phyloP scores from a whole-genome alignment of 129 eudicot genomes.

The Flaveria bidentis region DNA sequence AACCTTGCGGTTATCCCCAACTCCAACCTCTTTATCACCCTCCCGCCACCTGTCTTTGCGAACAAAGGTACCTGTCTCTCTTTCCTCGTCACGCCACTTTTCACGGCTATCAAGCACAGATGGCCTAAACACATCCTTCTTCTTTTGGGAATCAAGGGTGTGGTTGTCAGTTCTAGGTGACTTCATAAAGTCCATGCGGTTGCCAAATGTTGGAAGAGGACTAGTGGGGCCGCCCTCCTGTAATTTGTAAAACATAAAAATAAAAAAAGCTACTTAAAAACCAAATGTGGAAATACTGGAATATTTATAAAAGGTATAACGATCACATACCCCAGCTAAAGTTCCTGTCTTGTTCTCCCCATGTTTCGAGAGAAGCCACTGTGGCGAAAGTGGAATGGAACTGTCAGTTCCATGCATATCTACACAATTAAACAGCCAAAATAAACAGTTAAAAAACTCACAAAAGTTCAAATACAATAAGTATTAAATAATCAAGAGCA shows the following conservation, averaged over 20 bases:
- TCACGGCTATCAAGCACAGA: slow-evolving; percentile 82
- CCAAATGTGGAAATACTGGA: slow-evolving; percentile 8
- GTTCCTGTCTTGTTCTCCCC: slow-evolving; percentile 79
- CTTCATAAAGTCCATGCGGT: slow-evolving; percentile 47
- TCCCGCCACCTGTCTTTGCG: slow-evolving; percentile 91
- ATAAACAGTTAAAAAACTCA: neutral
- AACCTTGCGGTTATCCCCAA: slow-evolving; percentile 58
- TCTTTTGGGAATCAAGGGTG: slow-evolving; percentile 54
- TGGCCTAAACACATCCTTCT: slow-evolving; percentile 89
- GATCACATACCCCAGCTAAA: slow-evolving; percentile 57
- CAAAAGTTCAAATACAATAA: neutral
- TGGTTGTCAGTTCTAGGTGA: slow-evolving; percentile 55
- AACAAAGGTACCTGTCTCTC: slow-evolving; percentile 64
- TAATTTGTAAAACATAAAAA: slow-evolving; percentile 28
- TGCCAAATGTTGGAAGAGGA: slow-evolving; percentile 45
- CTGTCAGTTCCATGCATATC: slow-evolving; percentile 70
- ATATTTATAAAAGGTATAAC: neutral
- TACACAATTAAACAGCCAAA: slow-evolving; percentile 40
- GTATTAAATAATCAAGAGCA: neutral
- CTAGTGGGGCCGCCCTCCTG: slow-evolving; percentile 52
- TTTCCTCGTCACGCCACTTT: slow-evolving; percentile 96
- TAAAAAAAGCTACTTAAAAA: neutral
- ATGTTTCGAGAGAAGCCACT: slow-evolving; percentile 92
- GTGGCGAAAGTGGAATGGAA: slow-evolving; percentile 93
- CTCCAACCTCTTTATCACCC: slow-evolving; percentile 60